Evolutionary conservation across 768 basidiomycete species (phyloP).

Genomic region (Lactifluus hygrophoroides): DNA sequence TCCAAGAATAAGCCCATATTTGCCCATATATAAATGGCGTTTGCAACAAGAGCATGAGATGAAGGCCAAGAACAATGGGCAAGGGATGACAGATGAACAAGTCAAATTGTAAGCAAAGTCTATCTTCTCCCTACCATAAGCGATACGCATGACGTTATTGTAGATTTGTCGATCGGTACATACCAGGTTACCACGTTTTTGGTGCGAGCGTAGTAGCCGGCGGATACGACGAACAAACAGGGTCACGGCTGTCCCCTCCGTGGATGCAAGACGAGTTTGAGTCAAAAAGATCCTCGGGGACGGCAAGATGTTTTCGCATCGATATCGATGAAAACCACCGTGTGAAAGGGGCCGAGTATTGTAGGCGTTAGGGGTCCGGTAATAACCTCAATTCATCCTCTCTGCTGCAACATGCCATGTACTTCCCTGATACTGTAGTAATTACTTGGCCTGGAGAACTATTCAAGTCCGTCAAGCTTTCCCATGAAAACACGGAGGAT

Average conservation of each 20-base stretch:
- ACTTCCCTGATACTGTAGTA: no score
- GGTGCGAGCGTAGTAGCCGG: slow-evolving; percentile 45
- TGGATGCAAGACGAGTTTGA: slow-evolving; percentile 39
- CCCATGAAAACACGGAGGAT: no score
- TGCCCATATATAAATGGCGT: slow-evolving; percentile 79
- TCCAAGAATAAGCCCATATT: slow-evolving; percentile 29
- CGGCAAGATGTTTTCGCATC: slow-evolving; percentile 32
- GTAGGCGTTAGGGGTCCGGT: slow-evolving; percentile 31
- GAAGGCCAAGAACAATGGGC: slow-evolving; percentile 77
- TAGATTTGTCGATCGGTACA: slow-evolving; percentile 88
- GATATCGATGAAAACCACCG: slow-evolving; percentile 47
- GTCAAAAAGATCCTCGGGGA: neutral
- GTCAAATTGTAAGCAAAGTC: slow-evolving; percentile 44
- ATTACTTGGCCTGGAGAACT: no score
- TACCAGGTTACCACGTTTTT: slow-evolving; percentile 90
- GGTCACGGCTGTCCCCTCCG: slow-evolving; percentile 19
- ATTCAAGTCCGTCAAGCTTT: no score
- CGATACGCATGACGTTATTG: neutral
- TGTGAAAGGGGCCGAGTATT: slow-evolving; percentile 30
- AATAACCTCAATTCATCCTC: no score
- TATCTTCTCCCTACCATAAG: neutral
- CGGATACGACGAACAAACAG: slow-evolving; percentile 17
- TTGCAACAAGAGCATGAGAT: slow-evolving; percentile 84
- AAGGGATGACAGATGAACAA: slow-evolving; percentile 82
- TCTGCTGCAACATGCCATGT: no score